Conservation (phyloP, 495 filamentous ascomycete species). For the Letharia lupina region DNA sequence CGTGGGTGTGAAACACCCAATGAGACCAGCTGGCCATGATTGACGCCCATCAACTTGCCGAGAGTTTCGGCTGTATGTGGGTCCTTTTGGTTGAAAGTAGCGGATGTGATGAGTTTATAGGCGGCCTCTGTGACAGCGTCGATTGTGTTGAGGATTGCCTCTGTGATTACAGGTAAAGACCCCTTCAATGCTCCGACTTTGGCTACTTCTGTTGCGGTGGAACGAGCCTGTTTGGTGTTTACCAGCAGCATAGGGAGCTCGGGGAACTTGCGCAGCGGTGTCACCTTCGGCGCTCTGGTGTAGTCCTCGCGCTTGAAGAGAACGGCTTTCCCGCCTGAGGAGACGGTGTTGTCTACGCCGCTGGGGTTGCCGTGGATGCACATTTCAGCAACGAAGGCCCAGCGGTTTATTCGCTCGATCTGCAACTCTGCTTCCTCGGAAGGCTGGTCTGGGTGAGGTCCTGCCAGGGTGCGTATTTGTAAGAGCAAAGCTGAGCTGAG, state of each 20-base stretch:
- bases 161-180: constrained; percentile 61
- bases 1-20: constrained; percentile 90
- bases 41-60: constrained; percentile 82
- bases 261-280: constrained; percentile 73
- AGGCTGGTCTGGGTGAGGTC: constrained; percentile 84
- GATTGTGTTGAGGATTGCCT: constrained; percentile 71
- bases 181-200: constrained; percentile 70
- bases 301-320: constrained; percentile 79
- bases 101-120: constrained; percentile 55
- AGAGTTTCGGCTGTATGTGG: constrained; percentile 55
- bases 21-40: constrained; percentile 81
- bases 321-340: constrained; percentile 85
- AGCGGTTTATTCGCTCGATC: constrained; percentile 88
- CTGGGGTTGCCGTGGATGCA: constrained; percentile 95
- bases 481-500: constrained; percentile 76
- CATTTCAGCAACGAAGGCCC: constrained; percentile 95
- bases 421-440: constrained; percentile 70
- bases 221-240: constrained; percentile 74
- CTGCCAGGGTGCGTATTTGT: constrained; percentile 77
- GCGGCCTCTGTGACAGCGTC: constrained; percentile 71
- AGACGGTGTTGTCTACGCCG: constrained; percentile 95
- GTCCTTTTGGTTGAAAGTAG: constrained; percentile 52
- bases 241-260: constrained; percentile 84
- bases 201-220: constrained; percentile 72
- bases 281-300: constrained; percentile 64